These are phyloP conservation scores for Tylopilus sp. DNA, from an alignment of 768 basidiomycete genomes.

Conservation along the genomic window DNA sequence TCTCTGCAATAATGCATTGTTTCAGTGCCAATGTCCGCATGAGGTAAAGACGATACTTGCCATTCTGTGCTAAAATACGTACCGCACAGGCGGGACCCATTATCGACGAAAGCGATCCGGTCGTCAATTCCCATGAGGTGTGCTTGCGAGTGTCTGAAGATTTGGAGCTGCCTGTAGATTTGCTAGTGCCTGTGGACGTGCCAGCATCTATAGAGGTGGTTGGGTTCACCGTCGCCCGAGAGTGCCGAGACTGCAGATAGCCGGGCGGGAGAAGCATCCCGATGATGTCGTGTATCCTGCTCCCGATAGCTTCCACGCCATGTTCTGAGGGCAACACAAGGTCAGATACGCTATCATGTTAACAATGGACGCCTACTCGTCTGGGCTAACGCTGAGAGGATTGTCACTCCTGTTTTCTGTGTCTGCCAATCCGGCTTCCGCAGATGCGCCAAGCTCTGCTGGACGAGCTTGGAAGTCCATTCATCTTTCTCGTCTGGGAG, in stretches of 20 bases:
- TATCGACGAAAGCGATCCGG: constrained; percentile 14
- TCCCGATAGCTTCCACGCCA: constrained; percentile 9
- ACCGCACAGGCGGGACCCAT: constrained; percentile 12
- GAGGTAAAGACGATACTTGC: background rate
- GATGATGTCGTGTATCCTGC: constrained; percentile 7
- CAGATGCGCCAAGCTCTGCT: constrained; percentile 8
- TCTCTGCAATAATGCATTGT: constrained; percentile 1
- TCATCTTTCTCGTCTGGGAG: constrained; percentile 5
- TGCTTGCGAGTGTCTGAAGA: too few relatives aligned
- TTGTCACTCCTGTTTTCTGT: constrained; percentile 23
- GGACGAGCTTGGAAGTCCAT: constrained; percentile 13
- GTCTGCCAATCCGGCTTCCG: constrained; percentile 4
- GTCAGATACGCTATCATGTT: background rate
- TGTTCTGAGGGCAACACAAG: constrained; percentile 8
- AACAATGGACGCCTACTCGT: constrained; percentile 5
- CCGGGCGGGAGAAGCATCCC: constrained; percentile 17
- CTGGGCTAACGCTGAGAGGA: constrained; percentile 21
- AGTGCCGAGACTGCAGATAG: background rate
- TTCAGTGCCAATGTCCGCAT: background rate
- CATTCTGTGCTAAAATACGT: constrained; percentile 15
- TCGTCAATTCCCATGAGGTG: background rate
- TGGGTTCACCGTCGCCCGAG: background rate
- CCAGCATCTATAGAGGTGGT: background rate
- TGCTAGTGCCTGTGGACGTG: too few relatives aligned
- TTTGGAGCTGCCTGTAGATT: too few relatives aligned